Evolutionary conservation across 148 eudicot genomes (phyloP), one percentile per base, ranked within the genome.

Genomic region (Camellia lanceoleosa): DNA sequence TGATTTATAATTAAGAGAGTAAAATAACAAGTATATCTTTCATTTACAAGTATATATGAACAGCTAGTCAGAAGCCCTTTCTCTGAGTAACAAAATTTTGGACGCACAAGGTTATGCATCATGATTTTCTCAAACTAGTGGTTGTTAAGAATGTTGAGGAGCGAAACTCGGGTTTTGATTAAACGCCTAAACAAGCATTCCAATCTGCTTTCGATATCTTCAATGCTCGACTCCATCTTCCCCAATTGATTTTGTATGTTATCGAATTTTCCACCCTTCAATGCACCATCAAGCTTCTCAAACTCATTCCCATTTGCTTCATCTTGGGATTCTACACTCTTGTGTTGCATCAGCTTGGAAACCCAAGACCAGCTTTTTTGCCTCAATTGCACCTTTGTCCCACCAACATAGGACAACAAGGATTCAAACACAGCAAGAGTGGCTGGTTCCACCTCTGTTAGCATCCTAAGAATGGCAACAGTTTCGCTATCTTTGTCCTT

Each of bases 141-240:
- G 79, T 86, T 87, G 62, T 30, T 30, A 30, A 88, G 86, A 80
- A 81, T 83, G 79, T 90, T 90, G 23, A 89, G 90, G 60, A 91
- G 81, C 52, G 73, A 74, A 79, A 87, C 87, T 86, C 94, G 83
- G 51, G 82, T 87, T 78, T 85, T 89, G 65, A 89, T 83, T 54
- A 87, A 68, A 43, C 70, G 82, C 79, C 89, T 86, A 58, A 82
- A 86, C 70, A 87, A 30, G 68, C 86, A 76, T 41, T 89, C 90
- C 56, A 91, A 66, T 41, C 19, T 84, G 77, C 82, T 84, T 43
- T 86, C 90, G 10, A 86, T 10, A 51, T 82, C 86, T 83, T 86
- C 81, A 80, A 85, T 83, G 69, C 75, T 70, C 2, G 82, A 58
- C 74, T 84, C 88, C 38, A 85, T 55, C 58, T 82, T 68, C 23